Base-by-base conservation (phyloP, 1,139 yeast species). In the Suhomyces kunorum region DNA sequence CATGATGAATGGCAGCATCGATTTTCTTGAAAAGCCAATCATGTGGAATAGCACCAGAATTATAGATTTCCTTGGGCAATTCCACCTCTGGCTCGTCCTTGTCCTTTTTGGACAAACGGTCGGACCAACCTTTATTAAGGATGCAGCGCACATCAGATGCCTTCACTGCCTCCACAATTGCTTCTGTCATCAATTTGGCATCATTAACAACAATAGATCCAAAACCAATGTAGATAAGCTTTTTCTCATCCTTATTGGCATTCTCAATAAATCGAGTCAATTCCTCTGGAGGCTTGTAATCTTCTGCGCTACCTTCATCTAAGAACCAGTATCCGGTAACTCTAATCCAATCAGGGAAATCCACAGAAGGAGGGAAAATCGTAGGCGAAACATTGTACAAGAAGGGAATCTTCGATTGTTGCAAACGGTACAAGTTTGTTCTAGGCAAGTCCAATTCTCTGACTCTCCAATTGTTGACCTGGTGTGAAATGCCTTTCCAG, bases 281-380 rank as follows among this genome's bases (percentile, higher is more conserved):
- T n/a, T 67, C 80, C 13, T 61, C 50, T 0, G 90, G 87, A 3
- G 96, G 95, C 5, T 66, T 58, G 57, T 76, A 87, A 74, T 79
- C 58, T 67, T 58, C 56, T 14, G 69, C 71, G 9, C 63, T 61
- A 55, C 81, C 72, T 82, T 86, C 92, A 56, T 88, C 85, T 49
- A 90, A 67, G 54, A 88, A 87, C 98, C 98, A 90, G 59, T 92
- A 92, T 0, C 98, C 98, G 0, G 96, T 87, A 4, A 90, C 96
- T 51, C 77, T 84, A 22, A 90, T 80, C 98, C 98, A 90, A 58
- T 88, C 96, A 13, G 89, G 85, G 61, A 86, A 90, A 61, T 90
- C 98, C 25, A 88, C 85, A 1, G 96, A 85, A 0, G 97, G 96
- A 1, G 96, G 96, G 51, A 90, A 78, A 2, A 90, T 84, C 0